Evolutionary conservation across 2,329 filamentous ascomycete species (phyloP).

Genomic region (Cordyceps cicadae): DNA sequence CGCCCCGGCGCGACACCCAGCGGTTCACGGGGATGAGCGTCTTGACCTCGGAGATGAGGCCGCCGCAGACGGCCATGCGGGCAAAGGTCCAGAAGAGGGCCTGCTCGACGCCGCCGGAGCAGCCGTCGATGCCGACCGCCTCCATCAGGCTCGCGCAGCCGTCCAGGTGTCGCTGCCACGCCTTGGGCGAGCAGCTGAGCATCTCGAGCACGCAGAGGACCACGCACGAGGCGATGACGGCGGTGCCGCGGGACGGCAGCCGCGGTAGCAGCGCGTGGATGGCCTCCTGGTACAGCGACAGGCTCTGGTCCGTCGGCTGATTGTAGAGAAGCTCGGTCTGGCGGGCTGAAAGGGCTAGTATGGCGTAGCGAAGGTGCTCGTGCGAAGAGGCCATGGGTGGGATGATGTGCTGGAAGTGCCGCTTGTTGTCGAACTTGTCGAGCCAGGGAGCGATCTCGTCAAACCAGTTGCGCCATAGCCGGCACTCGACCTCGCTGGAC

Average conservation of each 20-base stretch:
- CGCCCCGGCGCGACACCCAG: too few species aligned
- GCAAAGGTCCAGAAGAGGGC: slow-evolving; percentile 49
- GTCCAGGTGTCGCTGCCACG: slow-evolving; percentile 43
- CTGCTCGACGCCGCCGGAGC: slow-evolving; percentile 39
- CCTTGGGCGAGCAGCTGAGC: slow-evolving; percentile 39
- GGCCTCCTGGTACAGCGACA: slow-evolving; percentile 42
- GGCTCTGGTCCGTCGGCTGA: slow-evolving; percentile 30
- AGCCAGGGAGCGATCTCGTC: slow-evolving; percentile 37
- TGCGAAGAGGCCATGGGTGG: slow-evolving; percentile 37
- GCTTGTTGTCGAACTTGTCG: slow-evolving; percentile 44
- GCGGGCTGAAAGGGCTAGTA: slow-evolving; percentile 42
- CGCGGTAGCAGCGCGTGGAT: slow-evolving; percentile 41
- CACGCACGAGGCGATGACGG: slow-evolving; percentile 44
- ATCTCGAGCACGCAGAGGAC: slow-evolving; percentile 48
- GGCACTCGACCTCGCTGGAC: slow-evolving; percentile 24
- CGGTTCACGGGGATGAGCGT: slow-evolving; percentile 39
- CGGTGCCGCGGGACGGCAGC: slow-evolving; percentile 37
- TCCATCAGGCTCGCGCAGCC: slow-evolving; percentile 43
- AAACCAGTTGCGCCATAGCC: slow-evolving; percentile 34
- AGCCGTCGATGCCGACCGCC: slow-evolving; percentile 41
- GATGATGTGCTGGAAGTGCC: slow-evolving; percentile 39
- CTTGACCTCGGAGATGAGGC: slow-evolving; percentile 41
- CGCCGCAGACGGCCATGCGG: slow-evolving; percentile 47
- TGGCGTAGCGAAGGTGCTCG: slow-evolving; percentile 37
- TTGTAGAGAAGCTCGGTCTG: slow-evolving; percentile 34